Evolutionary conservation across 192 early-diverging fungal species (phyloP), one percentile per base, ranked within the genome.

Genomic region (Coemansia sp.): DNA sequence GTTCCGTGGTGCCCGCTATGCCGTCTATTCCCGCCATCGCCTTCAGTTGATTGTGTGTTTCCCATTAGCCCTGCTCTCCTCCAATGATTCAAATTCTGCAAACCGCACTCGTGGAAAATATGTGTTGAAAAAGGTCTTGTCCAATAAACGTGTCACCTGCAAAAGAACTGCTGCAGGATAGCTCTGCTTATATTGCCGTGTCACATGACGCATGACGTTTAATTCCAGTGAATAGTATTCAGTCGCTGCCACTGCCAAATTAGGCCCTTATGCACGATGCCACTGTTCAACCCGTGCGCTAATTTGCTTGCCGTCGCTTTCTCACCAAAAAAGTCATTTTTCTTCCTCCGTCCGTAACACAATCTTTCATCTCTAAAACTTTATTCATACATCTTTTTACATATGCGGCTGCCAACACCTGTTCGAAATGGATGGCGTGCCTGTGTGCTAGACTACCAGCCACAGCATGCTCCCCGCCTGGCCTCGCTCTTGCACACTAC

Each of bases 1-100:
- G 29, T 45, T 24, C 59, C 43, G 11, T 72, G 79, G 61, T 70
- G 69, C 17, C 55, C 63, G 51, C 67, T 64, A 41, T 76, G 74
- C 32, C 63, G 60, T 43, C 70, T 66, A 61, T 60, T 70, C 12
- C 70, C 53, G 7, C 66, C 59, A 6, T 75, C 73, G 45, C 50
- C 69, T 55, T 81, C 78, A 10, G 60, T 58, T 32, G 79, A 82
- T 58, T 82, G 79, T 19, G 79, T 59, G 55, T 82, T 82, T 32
- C 79, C 79, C 79, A 82, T 82, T 59, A 35, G 32, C 32, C 6
- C 32, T 35, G 32, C 32, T 35, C 32, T 8, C 32, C 32, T 32
- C 32, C 32, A 35, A 35, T 35, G 7, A 35, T 35, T 35, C 32
- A 35, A 35, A 35, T 35, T 35, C 6, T 35, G 32, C 32, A 35